Base-by-base conservation (phyloP, 257 asterid genomes). In the Nicotiana sylvestris region DNA sequence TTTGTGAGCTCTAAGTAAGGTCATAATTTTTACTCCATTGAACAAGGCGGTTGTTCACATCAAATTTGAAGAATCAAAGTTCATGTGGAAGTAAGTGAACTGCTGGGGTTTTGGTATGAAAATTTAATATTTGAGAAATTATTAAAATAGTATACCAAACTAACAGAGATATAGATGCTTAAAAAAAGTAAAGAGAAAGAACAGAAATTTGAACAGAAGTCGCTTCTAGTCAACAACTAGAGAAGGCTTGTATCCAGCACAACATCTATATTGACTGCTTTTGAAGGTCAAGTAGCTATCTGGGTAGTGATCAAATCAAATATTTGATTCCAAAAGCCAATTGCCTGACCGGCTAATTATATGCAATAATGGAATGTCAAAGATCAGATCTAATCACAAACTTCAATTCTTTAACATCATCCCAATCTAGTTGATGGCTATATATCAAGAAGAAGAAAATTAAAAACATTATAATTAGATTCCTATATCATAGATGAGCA, bases 291-390 rank as follows among this genome's bases (percentile, higher is more conserved):
- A 15, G 80, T 49, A 74, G 62, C 25, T 49, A 27, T 74, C 62
- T 57, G 6, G 62, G 9, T 17, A 57, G 64, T 57, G 9, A 16
- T 56, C 62, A 39, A 69, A n/a, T 70, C 39, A 0, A 43, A 43
- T 74, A 49, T 74, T 74, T 49, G 80, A 74, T 27, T 13, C 62
- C 43, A 49, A 9, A 43, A 49, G 25, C 66, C 86, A 33, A 46
- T 39, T 81, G 64, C 35, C 53, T 29, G 78, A 82, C 5, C 25
- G 6, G 61, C 39, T 39, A 39, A 39, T 39, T 9, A 13, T 62
- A 25, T 62, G 58, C 58, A 53, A 25, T 3, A 74, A 25, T 49
- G 51, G 79, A 74, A 74, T 74, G 79, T 74, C 79, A 74, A 57
- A 7, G 10, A 57, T 57, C 27, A 5, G 64, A 57, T 58, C 12